Evolutionary conservation across 1,284 basidiomycete genomes (phyloP).

Genomic region (Sutorius eximius): DNA sequence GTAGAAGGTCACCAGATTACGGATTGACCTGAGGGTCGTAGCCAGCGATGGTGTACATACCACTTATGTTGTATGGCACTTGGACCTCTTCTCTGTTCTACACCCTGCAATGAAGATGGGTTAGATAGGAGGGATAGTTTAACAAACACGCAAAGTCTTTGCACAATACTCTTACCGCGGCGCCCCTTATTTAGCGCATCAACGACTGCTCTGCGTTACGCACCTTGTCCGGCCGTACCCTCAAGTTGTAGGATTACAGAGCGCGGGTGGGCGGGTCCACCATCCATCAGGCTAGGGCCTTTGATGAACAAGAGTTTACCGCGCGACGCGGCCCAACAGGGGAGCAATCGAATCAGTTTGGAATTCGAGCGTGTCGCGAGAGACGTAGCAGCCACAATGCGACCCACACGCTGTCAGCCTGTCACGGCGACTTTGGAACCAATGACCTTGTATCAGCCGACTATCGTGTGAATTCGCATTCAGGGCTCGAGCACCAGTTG

Average conservation of each 20-base stretch:
- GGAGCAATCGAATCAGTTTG: slow-evolving; percentile 43
- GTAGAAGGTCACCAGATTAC: too few species aligned
- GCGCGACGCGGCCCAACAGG: slow-evolving; percentile 31
- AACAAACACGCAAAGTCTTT: too few species aligned
- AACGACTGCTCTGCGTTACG: slow-evolving; percentile 1
- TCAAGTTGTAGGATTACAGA: slow-evolving; percentile 8
- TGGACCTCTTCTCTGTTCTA: too few species aligned
- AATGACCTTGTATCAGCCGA: slow-evolving; percentile 87
- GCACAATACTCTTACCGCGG: not conserved
- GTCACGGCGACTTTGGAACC: slow-evolving; percentile 84
- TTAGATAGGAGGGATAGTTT: not conserved
- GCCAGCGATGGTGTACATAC: too few species aligned
- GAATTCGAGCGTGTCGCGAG: not conserved
- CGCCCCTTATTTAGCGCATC: not conserved
- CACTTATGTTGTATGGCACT: too few species aligned
- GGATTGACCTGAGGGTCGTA: too few species aligned
- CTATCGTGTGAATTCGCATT: too few species aligned
- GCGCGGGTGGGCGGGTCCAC: too few species aligned
- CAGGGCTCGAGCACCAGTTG: too few species aligned
- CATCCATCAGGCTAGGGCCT: too few species aligned
- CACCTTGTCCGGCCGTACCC: slow-evolving; percentile 31
- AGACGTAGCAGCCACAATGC: slow-evolving; percentile 81
- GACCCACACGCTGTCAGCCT: slow-evolving; percentile 86
- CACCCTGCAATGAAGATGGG: not conserved
- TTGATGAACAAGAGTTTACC: too few species aligned